phyloP scores from a whole-genome alignment of 148 eudicot species.

The Nepenthes gracilis region DNA sequence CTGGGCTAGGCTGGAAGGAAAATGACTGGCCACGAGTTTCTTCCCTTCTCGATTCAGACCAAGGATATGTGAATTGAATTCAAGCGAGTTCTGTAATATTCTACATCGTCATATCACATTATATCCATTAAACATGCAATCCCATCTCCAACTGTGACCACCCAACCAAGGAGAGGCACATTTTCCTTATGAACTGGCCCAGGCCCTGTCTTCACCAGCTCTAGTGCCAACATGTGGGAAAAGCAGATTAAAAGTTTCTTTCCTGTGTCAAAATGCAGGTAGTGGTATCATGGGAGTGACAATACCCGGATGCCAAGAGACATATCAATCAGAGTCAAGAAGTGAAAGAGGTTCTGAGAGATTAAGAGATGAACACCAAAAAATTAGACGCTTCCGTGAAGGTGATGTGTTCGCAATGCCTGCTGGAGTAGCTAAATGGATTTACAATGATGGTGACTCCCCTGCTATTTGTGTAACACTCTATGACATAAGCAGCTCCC shows the following conservation, averaged over 20 bases:
- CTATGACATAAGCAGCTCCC: conserved; percentile 28
- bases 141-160: too few relatives aligned
- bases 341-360: background rate
- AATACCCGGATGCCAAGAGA: background rate
- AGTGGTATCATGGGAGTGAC: background rate
- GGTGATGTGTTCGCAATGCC: conserved; percentile 42
- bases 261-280: background rate
- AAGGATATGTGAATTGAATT: too few relatives aligned
- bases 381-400: conserved; percentile 24
- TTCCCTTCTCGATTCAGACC: too few relatives aligned
- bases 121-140: too few relatives aligned
- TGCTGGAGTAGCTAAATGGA: conserved; percentile 37
- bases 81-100: too few relatives aligned
- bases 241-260: background rate
- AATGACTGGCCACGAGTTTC: too few relatives aligned
- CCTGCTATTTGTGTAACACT: conserved; percentile 23
- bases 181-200: too few relatives aligned
- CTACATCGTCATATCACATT: too few relatives aligned
- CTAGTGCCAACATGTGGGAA: too few relatives aligned
- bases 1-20: too few relatives aligned
- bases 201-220: too few relatives aligned
- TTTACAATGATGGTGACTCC: conserved; percentile 36
- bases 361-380: conserved; percentile 37
- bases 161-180: too few relatives aligned
- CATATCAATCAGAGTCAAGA: background rate